These are phyloP conservation scores for Cicer cuneatum DNA, from an alignment of 306 rosid species.

Conservation along the genomic window DNA sequence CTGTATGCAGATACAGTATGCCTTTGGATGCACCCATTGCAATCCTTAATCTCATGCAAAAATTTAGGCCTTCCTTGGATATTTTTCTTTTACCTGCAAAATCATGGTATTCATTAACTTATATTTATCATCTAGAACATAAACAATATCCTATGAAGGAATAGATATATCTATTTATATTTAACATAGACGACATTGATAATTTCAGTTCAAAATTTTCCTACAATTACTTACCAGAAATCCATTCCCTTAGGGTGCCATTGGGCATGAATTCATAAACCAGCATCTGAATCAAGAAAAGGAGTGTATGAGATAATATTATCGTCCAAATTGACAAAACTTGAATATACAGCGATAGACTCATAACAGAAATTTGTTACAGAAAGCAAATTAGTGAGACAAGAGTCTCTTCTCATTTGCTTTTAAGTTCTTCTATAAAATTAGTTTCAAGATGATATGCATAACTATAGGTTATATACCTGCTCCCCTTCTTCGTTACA, in stretches of 20 bases:
- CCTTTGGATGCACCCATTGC: constrained; percentile 92
- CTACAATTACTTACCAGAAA: constrained; percentile 63
- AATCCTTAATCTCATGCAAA: constrained; percentile 64
- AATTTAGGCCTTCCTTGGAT: constrained; percentile 52
- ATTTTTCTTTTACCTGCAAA: constrained; percentile 60
- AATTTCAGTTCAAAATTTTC: constrained; percentile 9
- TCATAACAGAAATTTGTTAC: background rate
- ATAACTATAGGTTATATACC: constrained; percentile 47
- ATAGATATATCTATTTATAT: constrained; percentile 1
- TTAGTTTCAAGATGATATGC: constrained; percentile 22
- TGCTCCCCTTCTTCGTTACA: constrained; percentile 89
- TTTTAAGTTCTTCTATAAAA: constrained; percentile 20
- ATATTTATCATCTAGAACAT: constrained; percentile 29
- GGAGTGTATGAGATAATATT: constrained; percentile 39
- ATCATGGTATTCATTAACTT: constrained; percentile 38
- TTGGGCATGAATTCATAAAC: constrained; percentile 91
- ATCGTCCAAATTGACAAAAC: constrained; percentile 21
- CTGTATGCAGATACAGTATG: constrained; percentile 83
- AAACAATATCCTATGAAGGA: constrained; percentile 7
- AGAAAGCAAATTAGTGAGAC: constrained; percentile 1
- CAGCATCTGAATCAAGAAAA: constrained; percentile 73
- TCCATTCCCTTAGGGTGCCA: constrained; percentile 85
- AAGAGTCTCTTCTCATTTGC: constrained; percentile 30
- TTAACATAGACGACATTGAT: background rate
- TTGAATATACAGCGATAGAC: constrained; percentile 28